phyloP scores from a whole-genome alignment of 2,329 filamentous ascomycete species.

The Xenoacremonium recifei region DNA sequence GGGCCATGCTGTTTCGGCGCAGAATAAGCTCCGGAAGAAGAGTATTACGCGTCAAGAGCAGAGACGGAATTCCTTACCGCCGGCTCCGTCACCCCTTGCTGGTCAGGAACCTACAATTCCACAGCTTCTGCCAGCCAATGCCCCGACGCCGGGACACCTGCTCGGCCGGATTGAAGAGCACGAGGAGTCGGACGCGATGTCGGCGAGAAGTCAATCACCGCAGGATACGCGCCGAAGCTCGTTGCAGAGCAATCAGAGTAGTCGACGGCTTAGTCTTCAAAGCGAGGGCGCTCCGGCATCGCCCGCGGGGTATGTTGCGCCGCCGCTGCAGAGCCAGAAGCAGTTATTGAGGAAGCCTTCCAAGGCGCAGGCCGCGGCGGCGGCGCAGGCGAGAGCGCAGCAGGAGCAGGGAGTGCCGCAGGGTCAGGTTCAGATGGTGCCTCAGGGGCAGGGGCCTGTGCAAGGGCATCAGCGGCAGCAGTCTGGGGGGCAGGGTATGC shows the following conservation, averaged over 20 bases:
- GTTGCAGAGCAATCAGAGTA: constrained; percentile 15
- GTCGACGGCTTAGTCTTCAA: constrained; percentile 22
- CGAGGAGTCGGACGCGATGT: constrained; percentile 12
- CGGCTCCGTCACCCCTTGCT: constrained; percentile 8
- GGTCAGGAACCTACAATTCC: constrained; percentile 6
- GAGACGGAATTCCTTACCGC: constrained; percentile 7
- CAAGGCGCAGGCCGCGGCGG: too few relatives aligned
- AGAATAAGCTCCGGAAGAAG: constrained; percentile 23
- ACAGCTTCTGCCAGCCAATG: constrained; percentile 11
- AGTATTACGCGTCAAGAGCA: constrained; percentile 19
- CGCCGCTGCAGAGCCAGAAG: constrained; percentile 4
- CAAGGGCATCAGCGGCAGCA: too few relatives aligned
- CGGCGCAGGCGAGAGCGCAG: too few relatives aligned
- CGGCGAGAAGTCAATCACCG: constrained; percentile 12
- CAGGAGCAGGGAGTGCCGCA: constrained; percentile 8
- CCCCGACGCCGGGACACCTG: constrained; percentile 2
- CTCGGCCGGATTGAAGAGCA: constrained; percentile 25
- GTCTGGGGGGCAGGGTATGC: too few relatives aligned
- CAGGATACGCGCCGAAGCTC: constrained; percentile 15
- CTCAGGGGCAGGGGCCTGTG: constrained; percentile 10
- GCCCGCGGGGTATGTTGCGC: not conserved
- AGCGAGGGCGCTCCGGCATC: not conserved
- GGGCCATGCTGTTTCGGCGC: constrained; percentile 17
- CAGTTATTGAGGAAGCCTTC: too few relatives aligned
- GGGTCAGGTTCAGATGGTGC: not conserved